phyloP scores from a whole-genome alignment of 495 filamentous ascomycete genomes.

The Podospora fimiseda region DNA sequence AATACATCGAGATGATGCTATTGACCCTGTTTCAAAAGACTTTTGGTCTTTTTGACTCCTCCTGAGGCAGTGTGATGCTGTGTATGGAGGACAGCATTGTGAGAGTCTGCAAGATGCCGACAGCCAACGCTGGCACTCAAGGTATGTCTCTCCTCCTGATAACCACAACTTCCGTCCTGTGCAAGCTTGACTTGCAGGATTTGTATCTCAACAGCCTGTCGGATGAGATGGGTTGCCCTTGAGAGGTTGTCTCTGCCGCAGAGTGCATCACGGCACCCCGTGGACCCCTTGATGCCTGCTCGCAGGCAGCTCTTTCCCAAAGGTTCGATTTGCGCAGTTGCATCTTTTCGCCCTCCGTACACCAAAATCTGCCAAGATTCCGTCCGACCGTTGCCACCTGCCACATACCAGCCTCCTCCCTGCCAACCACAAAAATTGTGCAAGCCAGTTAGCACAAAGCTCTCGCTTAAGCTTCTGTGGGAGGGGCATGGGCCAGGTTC shows the following conservation, averaged over 20 bases:
- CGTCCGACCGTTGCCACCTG: not conserved
- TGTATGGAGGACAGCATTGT: constrained; percentile 6
- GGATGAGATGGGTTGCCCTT: no score
- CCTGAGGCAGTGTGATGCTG: constrained; percentile 8
- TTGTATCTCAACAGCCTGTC: no score
- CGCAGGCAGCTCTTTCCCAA: no score
- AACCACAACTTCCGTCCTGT: not conserved
- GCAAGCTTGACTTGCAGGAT: not conserved
- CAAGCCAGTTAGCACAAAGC: constrained; percentile 5
- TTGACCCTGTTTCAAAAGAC: constrained; percentile 2
- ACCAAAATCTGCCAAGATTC: not conserved
- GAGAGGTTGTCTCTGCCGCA: no score
- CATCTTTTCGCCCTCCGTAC: not conserved
- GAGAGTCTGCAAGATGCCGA: constrained; percentile 4
- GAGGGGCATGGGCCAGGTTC: not conserved
- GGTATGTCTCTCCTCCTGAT: constrained; percentile 17
- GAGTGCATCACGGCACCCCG: no score
- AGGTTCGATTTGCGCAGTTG: not conserved
- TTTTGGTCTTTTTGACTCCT: constrained; percentile 6
- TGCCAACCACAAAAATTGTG: not conserved
- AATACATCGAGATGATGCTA: constrained; percentile 10
- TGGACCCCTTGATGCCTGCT: no score
- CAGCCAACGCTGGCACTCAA: not conserved
- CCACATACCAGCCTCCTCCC: not conserved
- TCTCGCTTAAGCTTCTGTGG: constrained; percentile 9